Base-by-base conservation (phyloP, 495 filamentous ascomycete genomes). In the Neurospora sublineolata region DNA sequence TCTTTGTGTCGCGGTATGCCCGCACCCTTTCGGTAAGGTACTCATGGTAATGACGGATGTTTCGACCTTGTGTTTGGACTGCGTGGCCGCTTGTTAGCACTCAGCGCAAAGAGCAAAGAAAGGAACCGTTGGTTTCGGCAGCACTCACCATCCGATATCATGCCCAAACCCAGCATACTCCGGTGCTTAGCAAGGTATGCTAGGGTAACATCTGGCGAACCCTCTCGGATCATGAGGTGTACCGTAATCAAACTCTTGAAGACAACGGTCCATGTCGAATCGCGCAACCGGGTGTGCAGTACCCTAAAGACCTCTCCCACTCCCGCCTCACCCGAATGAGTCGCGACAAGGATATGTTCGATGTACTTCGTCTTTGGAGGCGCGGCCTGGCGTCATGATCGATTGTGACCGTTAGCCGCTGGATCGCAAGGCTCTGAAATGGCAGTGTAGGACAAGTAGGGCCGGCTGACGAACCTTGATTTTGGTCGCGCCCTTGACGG, bases 331-430 rank as follows among this genome's bases (percentile, higher is more conserved):
- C 95, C 95, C 5, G 93, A 89, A 81, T 97, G 93, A 39, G 95
- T 99, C 73, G 95, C 96, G 75, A 97, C 87, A 23, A 99, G 87
- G 78, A 99, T 97, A 77, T 97, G 93, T 80, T 99, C 96, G 83
- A 99, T 94, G 84, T 99, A 99, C 84, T 99, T 99, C 68, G 96
- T 94, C 84, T 99, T 99, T 30, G 95, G 95, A 72, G 95, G 91
- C 69, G 96, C 95, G 82, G 94, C 91, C 92, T 97, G 69, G 58
- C 12, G 18, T n/a, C 20, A 42, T 67, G 58, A 68, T 30, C 27
- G 64, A 44, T 37, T 44, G 72, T 78, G 37, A 77, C 73, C 69
- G 23, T 58, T 27, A 14, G 46, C 46, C 46, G 46, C n/a, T 41
- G 14, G 39, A 4, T 38, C 8, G 11, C 42, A 33, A 30, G n/a